Base-by-base conservation (phyloP, 768 basidiomycete species). In the Phaeotremella skinneri region DNA sequence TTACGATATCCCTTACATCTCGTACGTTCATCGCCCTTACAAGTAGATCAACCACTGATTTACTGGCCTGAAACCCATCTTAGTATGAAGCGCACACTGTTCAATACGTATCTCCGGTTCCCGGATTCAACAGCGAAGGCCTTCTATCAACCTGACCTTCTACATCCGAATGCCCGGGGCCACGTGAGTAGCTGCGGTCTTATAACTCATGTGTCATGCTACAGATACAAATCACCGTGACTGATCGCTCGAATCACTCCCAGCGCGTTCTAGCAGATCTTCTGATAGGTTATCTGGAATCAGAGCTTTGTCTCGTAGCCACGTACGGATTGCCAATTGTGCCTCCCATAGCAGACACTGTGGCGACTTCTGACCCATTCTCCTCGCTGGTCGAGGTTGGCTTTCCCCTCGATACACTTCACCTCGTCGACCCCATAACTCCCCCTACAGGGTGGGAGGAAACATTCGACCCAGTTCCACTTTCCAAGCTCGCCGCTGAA, bases 131-230 rank as follows among this genome's bases (percentile, higher is more conserved):
- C 67, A 1, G 52, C 65, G 0, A 51, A 68, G 58, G 41, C 69
- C 2, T 76, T 76, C 60, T 76, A 62, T 53, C 67, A 70, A 37
- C 53, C 54, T 17, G 74, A 76, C 53, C 32, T 55, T 25, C 49
- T 76, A 16, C 74, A 76, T 66, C 74, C 74, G 2, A 76, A 76
- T 54, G 72, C 70, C 6, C 43, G 74, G 11, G 74, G 74, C 0
- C 74, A 76, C 63, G 74, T 76, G 55, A 68, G 70, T 63, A 13
- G 26, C 17, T n/a, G n/a, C n/a, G 43, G 9, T 13, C 13, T 20
- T 45, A 23, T 7, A 45, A 21, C 11, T 45, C 20, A 45, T 20
- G 11, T 23, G 14, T 34, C 51, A 52, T n/a, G 30, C 16, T 14
- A 25, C n/a, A n/a, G n/a, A n/a, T n/a, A n/a, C n/a, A n/a, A n/a